Evolutionary conservation across 352 stramenopile species (phyloP), one percentile per base, ranked within the genome.

Genomic region (Globisporangium sylvaticum): DNA sequence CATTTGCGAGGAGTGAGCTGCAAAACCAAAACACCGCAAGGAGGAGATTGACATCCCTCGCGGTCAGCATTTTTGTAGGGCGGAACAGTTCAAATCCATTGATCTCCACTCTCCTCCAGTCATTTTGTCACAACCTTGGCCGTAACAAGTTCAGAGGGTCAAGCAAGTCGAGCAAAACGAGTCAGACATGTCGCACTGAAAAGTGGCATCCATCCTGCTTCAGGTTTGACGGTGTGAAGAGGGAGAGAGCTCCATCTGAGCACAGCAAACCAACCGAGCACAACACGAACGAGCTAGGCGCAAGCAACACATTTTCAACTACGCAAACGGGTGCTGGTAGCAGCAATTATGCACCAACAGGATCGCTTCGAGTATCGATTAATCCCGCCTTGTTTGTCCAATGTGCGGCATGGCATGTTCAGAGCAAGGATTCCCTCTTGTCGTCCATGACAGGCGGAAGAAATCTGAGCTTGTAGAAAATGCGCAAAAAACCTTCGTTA

Each of bases 91-190:
- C 34, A 22, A 18, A 62, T 34, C 32, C 22, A 29, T 18, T 15
- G 56, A 48, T 62, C n/a, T 62, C 56, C n/a, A 31, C 56, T 62
- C 56, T 62, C 56, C 56, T 62, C 56, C 56, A 62, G 32, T 62
- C 32, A 48, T 62, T 39, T 27, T 27, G 20, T 15, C 31, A 24
- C 32, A 62, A 52, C 34, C 32, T 32, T 34, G n/a, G 34, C 29
- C 14, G 32, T 31, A 22, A 50, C 39, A n/a, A 48, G 22, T 32
- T 32, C 24, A 15, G 22, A 62, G 20, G 29, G 10, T 44, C 55
- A 24, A 18, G 31, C 32, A 61, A n/a, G n/a, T 29, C n/a, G 24
- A 48, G 9, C 31, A 44, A 62, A 27, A 31, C 56, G n/a, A 62
- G 20, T 37, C 8, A 62, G 31, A n/a, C 53, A 58, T 62, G 56